Evolutionary conservation across 768 basidiomycete genomes (phyloP), one percentile per base, ranked within the genome.

Genomic region (Porpolomopsis calyptriformis): DNA sequence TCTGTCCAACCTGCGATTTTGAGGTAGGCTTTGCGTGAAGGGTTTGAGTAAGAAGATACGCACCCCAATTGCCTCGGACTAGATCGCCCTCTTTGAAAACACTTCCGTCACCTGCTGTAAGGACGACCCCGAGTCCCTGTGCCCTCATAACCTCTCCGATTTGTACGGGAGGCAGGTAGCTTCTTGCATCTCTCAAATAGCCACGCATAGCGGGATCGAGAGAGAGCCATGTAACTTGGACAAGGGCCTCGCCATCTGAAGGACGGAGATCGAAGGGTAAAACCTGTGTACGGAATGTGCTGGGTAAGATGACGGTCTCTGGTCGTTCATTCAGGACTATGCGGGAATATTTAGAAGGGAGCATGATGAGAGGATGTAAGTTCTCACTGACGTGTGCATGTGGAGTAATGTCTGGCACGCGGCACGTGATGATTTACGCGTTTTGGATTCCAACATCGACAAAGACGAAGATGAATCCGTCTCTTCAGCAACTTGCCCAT

Each of bases 201-300:
- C 77, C 78, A 7, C 90, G 74, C 87, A 91, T 89, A 0, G 89
- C 87, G 16, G 92, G 90, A 56, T 96, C 92, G 52, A 96, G 60
- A 26, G 80, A 81, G 25, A 90, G 57, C 70, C 82, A 92, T 39
- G 80, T 78, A 48, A 85, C 78, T 59, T 78, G 74, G n/a, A 97
- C 77, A 38, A 93, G 68, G 6, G 79, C 78, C 50, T 84, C 70
- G 19, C 64, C 61, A 16, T 61, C 51, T 1, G 70, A 72, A 4
- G 79, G 71, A 55, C 73, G 71, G 43, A 86, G 66, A 52, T 71
- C 65, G 51, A 74, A 72, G 1, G 76, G 67, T 12, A 71, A 58
- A 2, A 66, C 59, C 61, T 84, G 79, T 0, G 65, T 70, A 36
- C 76, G 71, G 67, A 94, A 93, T 0, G 89, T 93, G 40, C 72